A percentile compares a stretch with the other conserved stretches of the same genome.
Conservation (phyloP, 371 early-diverging fungal species). For the Choanephora cucurbitarum region DNA sequence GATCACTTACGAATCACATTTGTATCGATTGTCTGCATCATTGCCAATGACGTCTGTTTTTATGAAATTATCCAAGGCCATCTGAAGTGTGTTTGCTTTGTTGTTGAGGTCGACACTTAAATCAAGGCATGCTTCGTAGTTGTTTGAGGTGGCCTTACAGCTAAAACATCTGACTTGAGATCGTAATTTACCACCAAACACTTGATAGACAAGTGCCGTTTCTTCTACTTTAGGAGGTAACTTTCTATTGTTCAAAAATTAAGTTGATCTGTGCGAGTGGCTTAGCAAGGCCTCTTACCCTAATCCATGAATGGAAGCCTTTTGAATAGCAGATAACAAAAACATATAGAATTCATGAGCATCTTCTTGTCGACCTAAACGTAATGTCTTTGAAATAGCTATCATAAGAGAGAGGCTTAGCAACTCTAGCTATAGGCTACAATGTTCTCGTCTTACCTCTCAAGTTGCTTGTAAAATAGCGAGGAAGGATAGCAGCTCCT, state of each 20-base stretch:
- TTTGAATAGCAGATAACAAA: slow-evolving; percentile 63
- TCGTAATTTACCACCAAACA: slow-evolving; percentile 85
- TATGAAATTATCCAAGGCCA: slow-evolving; percentile 71
- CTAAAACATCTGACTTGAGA: slow-evolving; percentile 74
- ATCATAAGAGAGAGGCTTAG: not conserved
- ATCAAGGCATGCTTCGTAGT: slow-evolving; percentile 77
- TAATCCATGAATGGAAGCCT: slow-evolving; percentile 14
- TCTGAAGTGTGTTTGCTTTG: slow-evolving; percentile 57
- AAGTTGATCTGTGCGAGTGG: slow-evolving; percentile 5
- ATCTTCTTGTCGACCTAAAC: slow-evolving; percentile 86
- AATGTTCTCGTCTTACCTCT: slow-evolving; percentile 52
- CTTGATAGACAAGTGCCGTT: slow-evolving; percentile 72
- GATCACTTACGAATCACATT: slow-evolving; percentile 35
- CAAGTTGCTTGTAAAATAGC: slow-evolving; percentile 67
- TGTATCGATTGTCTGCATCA: slow-evolving; percentile 31
- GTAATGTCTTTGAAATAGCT: slow-evolving; percentile 76
- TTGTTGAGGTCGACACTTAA: slow-evolving; percentile 76
- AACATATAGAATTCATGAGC: slow-evolving; percentile 87
- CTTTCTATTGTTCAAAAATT: slow-evolving; percentile 41
- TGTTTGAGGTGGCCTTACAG: slow-evolving; percentile 78
- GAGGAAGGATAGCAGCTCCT: slow-evolving; percentile 64
- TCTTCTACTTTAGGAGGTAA: slow-evolving; percentile 70
- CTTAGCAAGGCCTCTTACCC: slow-evolving; percentile 14
- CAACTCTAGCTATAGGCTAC: not conserved
- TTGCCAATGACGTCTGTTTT: slow-evolving; percentile 42